A percentile compares a stretch with the other conserved stretches of the same genome.
Evolutionary conservation across 768 basidiomycete genomes (phyloP).

Genomic region (Pulveroboletus frians): DNA sequence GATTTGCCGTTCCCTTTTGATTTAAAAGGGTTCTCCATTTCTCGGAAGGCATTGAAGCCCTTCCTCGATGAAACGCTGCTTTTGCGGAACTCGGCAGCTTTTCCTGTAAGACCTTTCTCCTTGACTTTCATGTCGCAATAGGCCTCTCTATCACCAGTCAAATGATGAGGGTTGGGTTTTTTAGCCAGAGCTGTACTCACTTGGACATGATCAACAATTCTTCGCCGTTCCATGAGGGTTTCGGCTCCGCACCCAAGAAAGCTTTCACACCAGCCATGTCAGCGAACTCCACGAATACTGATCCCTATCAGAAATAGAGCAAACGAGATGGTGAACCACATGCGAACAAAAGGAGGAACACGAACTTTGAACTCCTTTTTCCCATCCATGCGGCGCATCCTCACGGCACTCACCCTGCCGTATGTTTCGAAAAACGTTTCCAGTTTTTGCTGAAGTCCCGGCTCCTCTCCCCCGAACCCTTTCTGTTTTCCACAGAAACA

Average conservation of each 20-base stretch:
- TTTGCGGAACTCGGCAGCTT: constrained; percentile 55
- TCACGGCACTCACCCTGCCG: constrained; percentile 73
- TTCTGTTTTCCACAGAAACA: constrained; percentile 47
- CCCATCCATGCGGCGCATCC: constrained; percentile 78
- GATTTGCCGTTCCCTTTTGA: constrained; percentile 30
- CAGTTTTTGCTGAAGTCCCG: constrained; percentile 62
- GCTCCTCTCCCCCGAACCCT: constrained; percentile 72
- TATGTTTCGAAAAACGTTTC: constrained; percentile 79
- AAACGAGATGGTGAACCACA: background rate
- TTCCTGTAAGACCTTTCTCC: constrained; percentile 83
- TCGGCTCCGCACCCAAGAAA: constrained; percentile 78
- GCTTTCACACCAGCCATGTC: constrained; percentile 61
- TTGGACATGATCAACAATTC: constrained; percentile 87
- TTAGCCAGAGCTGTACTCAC: constrained; percentile 36
- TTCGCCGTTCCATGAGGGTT: constrained; percentile 72
- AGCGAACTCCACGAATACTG: constrained; percentile 88
- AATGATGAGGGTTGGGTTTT: background rate
- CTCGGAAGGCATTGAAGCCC: constrained; percentile 79
- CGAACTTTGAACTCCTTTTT: constrained; percentile 85
- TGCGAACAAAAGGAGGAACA: background rate
- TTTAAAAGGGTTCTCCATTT: constrained; percentile 45
- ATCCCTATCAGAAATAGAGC: constrained; percentile 50
- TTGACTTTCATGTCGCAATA: constrained; percentile 97
- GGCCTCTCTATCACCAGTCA: constrained; percentile 48
- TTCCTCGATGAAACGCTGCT: constrained; percentile 46